Evolutionary conservation across 768 basidiomycete genomes (phyloP), one percentile per base, ranked within the genome.

Genomic region (Epithele typhae): DNA sequence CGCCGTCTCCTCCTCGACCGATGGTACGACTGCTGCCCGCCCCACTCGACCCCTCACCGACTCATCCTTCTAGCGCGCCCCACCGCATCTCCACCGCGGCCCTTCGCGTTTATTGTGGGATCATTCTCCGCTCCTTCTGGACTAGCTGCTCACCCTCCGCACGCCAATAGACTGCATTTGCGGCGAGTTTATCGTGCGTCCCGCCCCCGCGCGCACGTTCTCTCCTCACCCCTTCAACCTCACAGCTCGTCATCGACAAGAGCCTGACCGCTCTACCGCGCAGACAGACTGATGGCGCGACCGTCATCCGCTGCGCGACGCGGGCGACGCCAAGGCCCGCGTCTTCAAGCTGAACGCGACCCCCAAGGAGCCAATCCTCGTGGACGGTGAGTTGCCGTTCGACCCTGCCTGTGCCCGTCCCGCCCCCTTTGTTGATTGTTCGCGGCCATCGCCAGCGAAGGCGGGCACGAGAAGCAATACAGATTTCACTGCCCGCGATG

Each of bases 331-430:
- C 35, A 78, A 81, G 53, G 79, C 87, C 22, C 70, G 80, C 60
- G 71, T 91, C 9, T 94, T 93, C 79, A 96, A 95, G 65, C 63
- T 95, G 59, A 95, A 94, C 58, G 89, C 87, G 2, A 72, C 73
- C 15, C 57, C 78, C 25, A 74, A 75, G 24, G 82, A 87, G 10
- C 80, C 87, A 25, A 75, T 91, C 51, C 72, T 93, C 17, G 62
- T 93, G 17, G 84, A 92, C 79, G 90, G 91, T 89, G 61, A 59
- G 75, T 66, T 10, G 25, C 45, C n/a, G 15, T 22, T 37, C 19
- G n/a, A 32, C 50, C 37, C 30, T 7, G 27, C 27, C 7, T 30
- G 27, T 14, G 8, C 27, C 18, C 32, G 19, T n/a, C 34, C 21
- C 38, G 17, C 33, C 12, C 45, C 59, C 53, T 45, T 61, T 57